Evolutionary conservation across 176 grass and related monocot genomes (phyloP).

Genomic region (Paspalum notatum): DNA sequence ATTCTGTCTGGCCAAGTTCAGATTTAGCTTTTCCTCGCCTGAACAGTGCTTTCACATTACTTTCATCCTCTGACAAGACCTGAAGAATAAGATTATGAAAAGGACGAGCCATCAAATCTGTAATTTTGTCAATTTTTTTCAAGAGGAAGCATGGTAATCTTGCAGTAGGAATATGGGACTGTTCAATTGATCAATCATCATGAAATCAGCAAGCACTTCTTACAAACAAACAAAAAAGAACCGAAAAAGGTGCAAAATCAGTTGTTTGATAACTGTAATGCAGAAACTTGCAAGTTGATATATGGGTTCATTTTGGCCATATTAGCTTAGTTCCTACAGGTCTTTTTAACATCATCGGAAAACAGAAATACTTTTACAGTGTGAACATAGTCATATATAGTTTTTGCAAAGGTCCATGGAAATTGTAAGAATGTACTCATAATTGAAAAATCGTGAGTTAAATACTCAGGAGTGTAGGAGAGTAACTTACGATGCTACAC

Average conservation of each 20-base stretch:
- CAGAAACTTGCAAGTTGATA: neutral
- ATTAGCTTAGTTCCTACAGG: neutral
- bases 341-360: neutral
- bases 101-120: neutral
- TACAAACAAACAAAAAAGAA: neutral
- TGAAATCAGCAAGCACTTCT: neutral
- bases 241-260: constrained; percentile 25
- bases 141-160: neutral
- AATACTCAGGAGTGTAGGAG: neutral
- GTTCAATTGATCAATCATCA: constrained; percentile 24
- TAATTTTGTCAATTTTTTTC: neutral
- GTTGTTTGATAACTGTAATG: neutral
- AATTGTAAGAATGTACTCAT: neutral
- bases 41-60: constrained; percentile 80
- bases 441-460: neutral
- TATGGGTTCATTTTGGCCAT: neutral
- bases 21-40: constrained; percentile 89
- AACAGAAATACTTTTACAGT: neutral
- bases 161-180: neutral
- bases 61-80: constrained; percentile 91
- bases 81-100: constrained; percentile 40
- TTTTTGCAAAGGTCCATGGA: neutral
- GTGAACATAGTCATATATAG: neutral
- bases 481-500: constrained; percentile 69
- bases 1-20: constrained; percentile 86